These are phyloP conservation scores for Vitis hybrid DNA, from an alignment of 177 flowering plant genomes.

Conservation along the genomic window DNA sequence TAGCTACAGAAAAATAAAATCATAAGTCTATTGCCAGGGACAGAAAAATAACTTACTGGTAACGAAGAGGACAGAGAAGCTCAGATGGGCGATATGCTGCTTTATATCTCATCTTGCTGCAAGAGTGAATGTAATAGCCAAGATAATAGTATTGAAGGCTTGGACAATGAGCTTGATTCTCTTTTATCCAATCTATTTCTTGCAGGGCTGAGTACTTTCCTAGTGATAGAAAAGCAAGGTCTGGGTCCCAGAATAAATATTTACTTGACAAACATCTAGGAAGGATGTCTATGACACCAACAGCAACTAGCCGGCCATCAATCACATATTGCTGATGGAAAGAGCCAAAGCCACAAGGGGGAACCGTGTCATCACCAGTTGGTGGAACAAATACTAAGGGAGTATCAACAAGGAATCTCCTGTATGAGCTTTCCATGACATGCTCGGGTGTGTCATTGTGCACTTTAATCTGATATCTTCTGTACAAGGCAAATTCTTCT, in stretches of 20 bases:
- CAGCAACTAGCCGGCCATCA: conserved; percentile 90
- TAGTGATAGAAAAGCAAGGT: conserved; percentile 72
- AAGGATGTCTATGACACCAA: conserved; percentile 94
- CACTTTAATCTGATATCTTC: conserved; percentile 75
- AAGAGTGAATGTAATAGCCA: conserved; percentile 93
- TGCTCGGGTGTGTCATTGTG: conserved; percentile 75
- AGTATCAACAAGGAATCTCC: conserved; percentile 75
- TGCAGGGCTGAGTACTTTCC: conserved; percentile 90
- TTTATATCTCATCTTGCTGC: conserved; percentile 96
- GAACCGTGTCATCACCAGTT: conserved; percentile 56
- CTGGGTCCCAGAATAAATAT: conserved; percentile 98
- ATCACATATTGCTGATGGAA: conserved; percentile 92
- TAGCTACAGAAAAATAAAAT: no score
- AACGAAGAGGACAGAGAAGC: conserved; percentile 93
- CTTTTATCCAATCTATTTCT: conserved; percentile 84
- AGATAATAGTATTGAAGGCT: conserved; percentile 89
- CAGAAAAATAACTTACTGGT: conserved; percentile 59
- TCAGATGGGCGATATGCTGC: conserved; percentile 92
- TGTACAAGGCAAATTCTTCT: conserved; percentile 79
- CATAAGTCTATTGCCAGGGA: not conserved
- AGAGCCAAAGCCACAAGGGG: conserved; percentile 95
- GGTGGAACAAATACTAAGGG: conserved; percentile 78
- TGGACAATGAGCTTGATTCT: conserved; percentile 66
- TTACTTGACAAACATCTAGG: conserved; percentile 94
- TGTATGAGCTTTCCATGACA: conserved; percentile 68